Base-by-base conservation (phyloP, 192 early-diverging fungal genomes). In the Gigaspora rosea region DNA sequence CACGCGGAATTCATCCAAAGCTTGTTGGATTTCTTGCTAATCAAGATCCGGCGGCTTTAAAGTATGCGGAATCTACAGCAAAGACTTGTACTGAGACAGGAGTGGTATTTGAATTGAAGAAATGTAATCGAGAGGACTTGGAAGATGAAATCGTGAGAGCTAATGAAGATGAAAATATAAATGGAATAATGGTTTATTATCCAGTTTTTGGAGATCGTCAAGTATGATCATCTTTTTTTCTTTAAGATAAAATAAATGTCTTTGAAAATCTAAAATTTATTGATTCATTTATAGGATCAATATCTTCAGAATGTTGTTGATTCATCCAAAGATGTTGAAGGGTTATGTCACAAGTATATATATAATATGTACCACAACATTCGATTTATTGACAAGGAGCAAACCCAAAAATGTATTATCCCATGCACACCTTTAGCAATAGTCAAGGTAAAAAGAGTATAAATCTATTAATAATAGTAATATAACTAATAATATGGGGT, bases 111-210 rank as follows among this genome's bases (percentile, higher is more conserved):
- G 95, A 98, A 81, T 90, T 98, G 47, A 89, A 95, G 35, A 88
- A 93, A 79, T 90, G 93, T 58, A 82, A 88, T 47, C 88, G 93
- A 78, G 93, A 92, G 49, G 91, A 94, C 49, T 90, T 99, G 27
- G 96, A 97, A 81, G 87, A 91, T 66, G 85, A 85, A 77, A 91
- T 99, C 70, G 82, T 92, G 59, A 93, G 92, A 52, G 98, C 97
- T 15, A 99, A 99, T 83, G 82, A 90, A 59, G 98, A 99, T 75
- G 65, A 80, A 5, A 70, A 70, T 1, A 93, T 99, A 22, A 91
- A 96, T 81, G 98, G 98, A 36, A 97, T 99, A 77, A 95, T 99
- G 90, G 95, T 99, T 41, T 99, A 99, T 85, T 99, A 99, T 80
- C 97, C 97, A 13, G 95, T 98, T 16, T 98, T 96, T 88, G 94